Evolutionary conservation across 106 monocot genomes (phyloP).

Genomic region (Platanthera zijinensis): DNA sequence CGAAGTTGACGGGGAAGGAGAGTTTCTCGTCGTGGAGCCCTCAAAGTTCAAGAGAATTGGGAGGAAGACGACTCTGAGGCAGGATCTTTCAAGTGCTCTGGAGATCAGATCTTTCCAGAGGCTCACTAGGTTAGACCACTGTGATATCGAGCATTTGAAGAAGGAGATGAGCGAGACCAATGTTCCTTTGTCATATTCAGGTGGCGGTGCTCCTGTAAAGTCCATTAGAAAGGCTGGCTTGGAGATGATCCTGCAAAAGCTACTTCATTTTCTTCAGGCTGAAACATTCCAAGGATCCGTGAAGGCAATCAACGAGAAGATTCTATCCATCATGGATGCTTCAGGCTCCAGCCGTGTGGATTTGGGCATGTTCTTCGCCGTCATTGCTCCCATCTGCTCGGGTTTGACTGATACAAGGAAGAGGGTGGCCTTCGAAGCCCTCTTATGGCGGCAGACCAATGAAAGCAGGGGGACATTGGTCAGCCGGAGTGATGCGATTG

Average conservation of each 20-base stretch:
- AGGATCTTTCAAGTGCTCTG: slow-evolving; percentile 80
- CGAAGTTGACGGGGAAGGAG: slow-evolving; percentile 20
- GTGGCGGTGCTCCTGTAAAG: slow-evolving; percentile 66
- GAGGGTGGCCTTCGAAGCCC: slow-evolving; percentile 68
- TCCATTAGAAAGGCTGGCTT: slow-evolving; percentile 90
- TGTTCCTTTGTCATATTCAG: slow-evolving; percentile 85
- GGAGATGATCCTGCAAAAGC: slow-evolving; percentile 68
- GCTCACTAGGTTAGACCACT: slow-evolving; percentile 55
- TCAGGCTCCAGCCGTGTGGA: slow-evolving; percentile 89
- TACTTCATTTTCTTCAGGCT: slow-evolving; percentile 71
- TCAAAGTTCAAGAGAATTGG: slow-evolving; percentile 83
- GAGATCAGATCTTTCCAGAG: slow-evolving; percentile 88
- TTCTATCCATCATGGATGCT: slow-evolving; percentile 78
- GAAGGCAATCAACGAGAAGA: slow-evolving; percentile 79
- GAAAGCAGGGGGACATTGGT: slow-evolving; percentile 50
- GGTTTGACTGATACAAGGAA: slow-evolving; percentile 62
- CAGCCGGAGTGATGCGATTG: slow-evolving; percentile 52
- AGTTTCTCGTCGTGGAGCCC: slow-evolving; percentile 60
- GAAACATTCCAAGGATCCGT: slow-evolving; percentile 87
- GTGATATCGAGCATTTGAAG: slow-evolving; percentile 60
- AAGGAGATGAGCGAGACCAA: slow-evolving; percentile 81
- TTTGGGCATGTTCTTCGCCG: slow-evolving; percentile 83
- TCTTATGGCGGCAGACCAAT: slow-evolving; percentile 66
- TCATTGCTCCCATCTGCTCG: slow-evolving; percentile 74
- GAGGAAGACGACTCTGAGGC: slow-evolving; percentile 63